phyloP scores from a whole-genome alignment of 371 early-diverging fungal species.

The Lichtheimia ornata region DNA sequence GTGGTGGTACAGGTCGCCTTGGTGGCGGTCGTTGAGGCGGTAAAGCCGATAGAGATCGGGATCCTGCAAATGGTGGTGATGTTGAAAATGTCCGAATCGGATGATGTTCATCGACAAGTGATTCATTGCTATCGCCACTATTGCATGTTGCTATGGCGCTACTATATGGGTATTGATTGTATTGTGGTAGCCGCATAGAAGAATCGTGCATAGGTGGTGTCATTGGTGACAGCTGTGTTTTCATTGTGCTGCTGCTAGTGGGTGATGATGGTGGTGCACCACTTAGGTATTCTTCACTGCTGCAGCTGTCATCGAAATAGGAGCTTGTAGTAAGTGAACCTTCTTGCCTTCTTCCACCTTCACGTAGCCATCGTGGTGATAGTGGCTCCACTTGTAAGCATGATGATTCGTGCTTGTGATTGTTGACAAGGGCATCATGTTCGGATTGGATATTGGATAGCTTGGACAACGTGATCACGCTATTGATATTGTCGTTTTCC shows the following conservation, averaged over 20 bases:
- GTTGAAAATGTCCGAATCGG: neutral
- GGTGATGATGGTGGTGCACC: no score
- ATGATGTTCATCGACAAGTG: neutral
- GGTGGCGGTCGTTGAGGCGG: slow-evolving; percentile 13
- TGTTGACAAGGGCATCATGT: slow-evolving; percentile 16
- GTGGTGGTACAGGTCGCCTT: slow-evolving; percentile 2
- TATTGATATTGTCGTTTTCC: slow-evolving; percentile 4
- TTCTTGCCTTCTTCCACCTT: no score
- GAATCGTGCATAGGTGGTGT: neutral
- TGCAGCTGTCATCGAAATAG: no score
- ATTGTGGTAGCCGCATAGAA: no score
- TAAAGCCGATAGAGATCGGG: neutral
- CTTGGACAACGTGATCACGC: neutral
- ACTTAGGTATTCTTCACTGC: no score
- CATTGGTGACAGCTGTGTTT: neutral
- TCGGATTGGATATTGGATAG: slow-evolving; percentile 19
- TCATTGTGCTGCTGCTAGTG: neutral
- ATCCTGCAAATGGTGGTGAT: neutral
- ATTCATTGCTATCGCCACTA: slow-evolving; percentile 1
- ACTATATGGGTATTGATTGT: no score
- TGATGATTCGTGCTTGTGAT: no score
- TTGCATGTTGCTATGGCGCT: no score
- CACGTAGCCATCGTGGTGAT: neutral
- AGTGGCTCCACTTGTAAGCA: neutral
- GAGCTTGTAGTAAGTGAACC: no score